Conservation (phyloP, 2,329 filamentous ascomycete species). For the Trichoderma guizhouense region DNA sequence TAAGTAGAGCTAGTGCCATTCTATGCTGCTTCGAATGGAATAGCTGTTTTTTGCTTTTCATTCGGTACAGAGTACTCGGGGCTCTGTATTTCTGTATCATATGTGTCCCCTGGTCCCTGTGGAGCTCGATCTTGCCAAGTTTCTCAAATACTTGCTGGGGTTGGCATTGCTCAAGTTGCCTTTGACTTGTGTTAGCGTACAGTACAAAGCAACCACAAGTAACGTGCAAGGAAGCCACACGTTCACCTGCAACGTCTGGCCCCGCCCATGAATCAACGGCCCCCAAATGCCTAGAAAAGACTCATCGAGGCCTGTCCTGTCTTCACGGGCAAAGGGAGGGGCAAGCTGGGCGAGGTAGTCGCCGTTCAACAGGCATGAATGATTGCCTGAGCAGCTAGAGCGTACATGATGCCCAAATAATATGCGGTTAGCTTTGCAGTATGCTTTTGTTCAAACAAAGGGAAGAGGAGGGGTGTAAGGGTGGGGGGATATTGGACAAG, state of each 20-base stretch:
- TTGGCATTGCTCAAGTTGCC: background rate
- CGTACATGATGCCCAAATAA: background rate
- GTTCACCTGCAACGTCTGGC: background rate
- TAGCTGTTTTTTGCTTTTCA: background rate
- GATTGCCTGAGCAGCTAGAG: constrained; percentile 1
- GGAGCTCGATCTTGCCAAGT: background rate
- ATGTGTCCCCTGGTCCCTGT: background rate
- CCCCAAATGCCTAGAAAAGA: constrained; percentile 12
- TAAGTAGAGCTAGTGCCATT: background rate
- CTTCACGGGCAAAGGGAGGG: constrained; percentile 1
- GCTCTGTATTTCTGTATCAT: background rate
- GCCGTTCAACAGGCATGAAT: background rate
- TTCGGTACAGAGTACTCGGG: background rate
- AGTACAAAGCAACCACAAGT: background rate
- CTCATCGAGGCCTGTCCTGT: constrained; percentile 12
- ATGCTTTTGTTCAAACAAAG: background rate
- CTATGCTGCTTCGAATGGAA: background rate
- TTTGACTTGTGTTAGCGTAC: background rate
- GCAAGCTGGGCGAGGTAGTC: background rate
- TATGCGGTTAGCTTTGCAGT: background rate
- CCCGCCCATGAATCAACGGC: constrained; percentile 12
- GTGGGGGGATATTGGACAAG: background rate
- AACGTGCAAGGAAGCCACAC: background rate
- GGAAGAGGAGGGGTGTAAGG: background rate
- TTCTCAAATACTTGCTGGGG: background rate